Percentiles rank a stretch among this genome's conserved stretches.
These are phyloP conservation scores for Hypholoma sublateritium DNA, from an alignment of 768 basidiomycete species.

Conservation along the genomic window DNA sequence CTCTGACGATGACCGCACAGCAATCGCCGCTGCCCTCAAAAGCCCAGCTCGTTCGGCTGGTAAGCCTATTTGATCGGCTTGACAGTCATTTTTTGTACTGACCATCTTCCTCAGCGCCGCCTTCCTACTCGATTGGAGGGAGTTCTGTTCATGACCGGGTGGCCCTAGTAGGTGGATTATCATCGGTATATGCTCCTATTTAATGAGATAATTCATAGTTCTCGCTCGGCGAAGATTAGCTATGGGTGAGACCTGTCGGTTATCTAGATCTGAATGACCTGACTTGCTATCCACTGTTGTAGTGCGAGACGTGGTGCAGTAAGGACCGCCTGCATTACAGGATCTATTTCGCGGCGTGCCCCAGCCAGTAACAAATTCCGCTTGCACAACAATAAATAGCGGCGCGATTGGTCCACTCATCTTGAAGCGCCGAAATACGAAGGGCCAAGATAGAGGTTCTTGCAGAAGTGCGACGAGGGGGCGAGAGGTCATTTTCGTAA, in stretches of 20 bases:
- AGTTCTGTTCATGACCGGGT: conserved; percentile 85
- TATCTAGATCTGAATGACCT: background rate
- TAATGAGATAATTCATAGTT: conserved; percentile 44
- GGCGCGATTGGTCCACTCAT: too few species aligned
- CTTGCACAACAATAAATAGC: too few species aligned
- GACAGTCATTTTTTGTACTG: background rate
- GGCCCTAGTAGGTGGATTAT: conserved; percentile 71
- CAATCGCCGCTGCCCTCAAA: conserved; percentile 62
- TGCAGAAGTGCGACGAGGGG: too few species aligned
- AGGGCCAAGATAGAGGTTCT: too few species aligned
- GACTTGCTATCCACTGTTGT: conserved; percentile 6
- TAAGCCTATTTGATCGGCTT: conserved; percentile 30
- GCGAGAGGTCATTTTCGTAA: too few species aligned
- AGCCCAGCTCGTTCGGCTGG: conserved; percentile 57
- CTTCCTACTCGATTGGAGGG: conserved; percentile 38
- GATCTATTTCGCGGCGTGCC: too few species aligned
- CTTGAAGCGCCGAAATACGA: too few species aligned
- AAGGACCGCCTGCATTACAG: conserved; percentile 66
- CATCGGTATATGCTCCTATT: background rate
- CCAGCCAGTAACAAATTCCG: too few species aligned
- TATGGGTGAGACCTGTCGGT: conserved; percentile 66
- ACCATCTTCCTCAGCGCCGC: conserved; percentile 29
- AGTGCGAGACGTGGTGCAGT: conserved; percentile 99
- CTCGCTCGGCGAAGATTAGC: conserved; percentile 90
- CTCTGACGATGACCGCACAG: conserved; percentile 68